Percentiles rank a stretch among this genome's conserved stretches.
These are phyloP conservation scores for Entomortierella lignicola DNA, from an alignment of 192 early-diverging fungal species.

Conservation along the genomic window DNA sequence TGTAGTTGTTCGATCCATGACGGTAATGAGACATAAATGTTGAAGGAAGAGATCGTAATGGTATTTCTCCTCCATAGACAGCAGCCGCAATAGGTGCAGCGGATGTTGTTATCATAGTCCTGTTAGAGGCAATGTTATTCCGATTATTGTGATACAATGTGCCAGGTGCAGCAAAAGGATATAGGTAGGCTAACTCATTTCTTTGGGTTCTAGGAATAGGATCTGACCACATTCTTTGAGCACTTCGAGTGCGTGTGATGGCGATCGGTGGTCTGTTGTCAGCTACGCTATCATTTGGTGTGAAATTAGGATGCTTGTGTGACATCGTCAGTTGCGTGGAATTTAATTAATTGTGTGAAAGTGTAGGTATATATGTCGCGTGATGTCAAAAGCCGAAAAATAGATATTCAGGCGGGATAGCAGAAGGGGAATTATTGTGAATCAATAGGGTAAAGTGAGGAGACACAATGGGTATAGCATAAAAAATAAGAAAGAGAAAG, in stretches of 20 bases:
- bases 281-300: background rate
- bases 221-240: conserved; percentile 37
- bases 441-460: too few relatives aligned
- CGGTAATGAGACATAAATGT: conserved; percentile 7
- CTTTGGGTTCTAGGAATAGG: conserved; percentile 8
- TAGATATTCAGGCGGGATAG: too few relatives aligned
- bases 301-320: background rate
- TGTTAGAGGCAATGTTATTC: background rate
- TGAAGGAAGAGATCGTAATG: conserved; percentile 20
- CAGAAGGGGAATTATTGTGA: too few relatives aligned
- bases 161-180: background rate
- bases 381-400: too few relatives aligned
- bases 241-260: conserved; percentile 20
- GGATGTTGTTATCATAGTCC: background rate
- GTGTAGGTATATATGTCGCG: too few relatives aligned
- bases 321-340: too few relatives aligned
- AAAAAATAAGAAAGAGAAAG: background rate
- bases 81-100: conserved; percentile 11
- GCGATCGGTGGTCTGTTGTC: background rate
- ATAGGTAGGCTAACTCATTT: background rate
- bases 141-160: background rate
- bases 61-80: conserved; percentile 19
- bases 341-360: too few relatives aligned
- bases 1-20: background rate
- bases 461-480: background rate